A percentile compares a stretch with the other conserved stretches of the same genome.
Conservation (phyloP, 73 alveolate genomes). For the Blepharisma stoltei region DNA sequence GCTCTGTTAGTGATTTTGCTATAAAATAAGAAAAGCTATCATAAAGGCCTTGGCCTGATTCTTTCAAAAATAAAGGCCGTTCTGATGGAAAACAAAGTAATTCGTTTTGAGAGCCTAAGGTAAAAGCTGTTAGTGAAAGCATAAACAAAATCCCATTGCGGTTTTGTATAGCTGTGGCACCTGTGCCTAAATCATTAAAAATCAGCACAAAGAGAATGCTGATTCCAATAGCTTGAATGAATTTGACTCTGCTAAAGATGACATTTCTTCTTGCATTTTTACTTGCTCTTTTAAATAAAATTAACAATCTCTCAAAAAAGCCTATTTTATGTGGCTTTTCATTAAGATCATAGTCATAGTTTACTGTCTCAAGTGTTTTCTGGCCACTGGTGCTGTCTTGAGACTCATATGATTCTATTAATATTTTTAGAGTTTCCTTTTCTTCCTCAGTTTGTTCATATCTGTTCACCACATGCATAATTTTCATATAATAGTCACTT, state of each 20-base stretch:
- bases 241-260: neutral
- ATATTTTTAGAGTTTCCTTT: neutral
- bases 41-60: conserved; percentile 50
- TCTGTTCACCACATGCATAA: conserved; percentile 35
- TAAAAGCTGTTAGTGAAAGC: conserved; percentile 39
- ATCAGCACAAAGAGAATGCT: conserved; percentile 40
- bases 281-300: conserved; percentile 18
- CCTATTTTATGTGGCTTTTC: neutral
- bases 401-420: neutral
- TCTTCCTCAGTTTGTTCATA: neutral
- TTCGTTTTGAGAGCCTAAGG: conserved; percentile 40
- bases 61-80: conserved; percentile 67
- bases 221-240: conserved; percentile 25
- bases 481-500: conserved; percentile 67
- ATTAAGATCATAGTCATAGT: neutral
- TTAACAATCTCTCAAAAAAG: neutral
- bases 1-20: conserved; percentile 51
- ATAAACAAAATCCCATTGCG: conserved; percentile 73
- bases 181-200: conserved; percentile 34
- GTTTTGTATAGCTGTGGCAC: conserved; percentile 43
- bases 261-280: conserved; percentile 32
- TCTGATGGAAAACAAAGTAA: conserved; percentile 66
- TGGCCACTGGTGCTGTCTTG: conserved; percentile 1
- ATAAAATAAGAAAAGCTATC: conserved; percentile 55
- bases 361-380: neutral